Evolutionary conservation across 345 rosid genomes (phyloP), one percentile per base, ranked within the genome.

Genomic region (Geranium brycei): DNA sequence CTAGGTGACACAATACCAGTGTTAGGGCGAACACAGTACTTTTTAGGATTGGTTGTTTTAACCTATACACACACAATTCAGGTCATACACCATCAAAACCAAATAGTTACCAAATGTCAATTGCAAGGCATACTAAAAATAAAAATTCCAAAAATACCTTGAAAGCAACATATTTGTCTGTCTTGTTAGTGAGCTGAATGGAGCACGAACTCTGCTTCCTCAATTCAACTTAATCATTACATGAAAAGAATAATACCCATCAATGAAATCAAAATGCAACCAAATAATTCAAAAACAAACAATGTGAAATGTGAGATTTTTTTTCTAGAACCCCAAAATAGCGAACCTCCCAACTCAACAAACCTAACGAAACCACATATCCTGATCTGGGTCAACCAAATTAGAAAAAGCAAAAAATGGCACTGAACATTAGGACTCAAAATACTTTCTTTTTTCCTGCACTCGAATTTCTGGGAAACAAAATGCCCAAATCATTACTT

Each of bases 11-110:
- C 82, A 66, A 88, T 63, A 38, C 96, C 95, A 11, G 82, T 73
- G 75, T 91, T 91, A 15, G 97, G 96, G 17, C 97, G 88, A 31
- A 91, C 97, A 56, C 84, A 82, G 65, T 91, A 91, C 55, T 85
- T 91, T 65, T 79, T 88, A 14, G 95, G 97, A 68, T 80, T 88
- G 19, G 96, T 91, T 17, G 97, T 91, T 74, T 91, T 88, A 58
- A 91, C 91, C 97, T 91, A 69, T 38, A 17, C 18, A 3, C 4
- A 7, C 16, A 63, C 28, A 28, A 32, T 31, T 19, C 55, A 41
- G 15, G 59, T 23, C 18, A 55, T 2, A 32, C n/a, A 51, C 23
- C 23, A 68, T 51, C 10, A 66, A 74, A 56, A 47, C 7, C 19
- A n/a, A 19, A 31, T 60, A 5, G 35, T 19, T 2, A 41, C 12